Conservation (phyloP, 345 rosid genomes). For the Mercurialis annua region DNA sequence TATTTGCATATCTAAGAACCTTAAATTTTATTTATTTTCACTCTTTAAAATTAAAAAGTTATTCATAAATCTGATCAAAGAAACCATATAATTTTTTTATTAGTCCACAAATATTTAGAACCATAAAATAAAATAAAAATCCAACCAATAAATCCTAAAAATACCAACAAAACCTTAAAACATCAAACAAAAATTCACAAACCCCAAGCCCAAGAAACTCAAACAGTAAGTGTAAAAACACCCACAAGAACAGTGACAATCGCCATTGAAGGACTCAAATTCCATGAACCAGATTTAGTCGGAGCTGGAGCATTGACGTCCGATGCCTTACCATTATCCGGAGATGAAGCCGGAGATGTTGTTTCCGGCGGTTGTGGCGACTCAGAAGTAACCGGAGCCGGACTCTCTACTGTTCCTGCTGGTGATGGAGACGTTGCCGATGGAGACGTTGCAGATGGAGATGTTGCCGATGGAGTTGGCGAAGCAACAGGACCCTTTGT, state of each 20-base stretch:
- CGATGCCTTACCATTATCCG: background rate
- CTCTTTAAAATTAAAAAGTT: too few species aligned
- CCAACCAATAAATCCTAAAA: background rate
- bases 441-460: background rate
- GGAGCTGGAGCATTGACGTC: background rate
- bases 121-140: background rate
- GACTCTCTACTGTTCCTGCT: too few species aligned
- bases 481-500: background rate
- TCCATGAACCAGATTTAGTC: background rate
- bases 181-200: background rate
- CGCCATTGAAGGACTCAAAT: background rate
- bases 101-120: too few species aligned
- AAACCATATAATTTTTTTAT: too few species aligned
- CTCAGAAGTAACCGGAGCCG: background rate
- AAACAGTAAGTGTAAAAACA: background rate
- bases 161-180: background rate
- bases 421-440: background rate
- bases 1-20: too few species aligned
- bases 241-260: background rate
- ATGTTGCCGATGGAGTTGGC: slow-evolving; percentile 10
- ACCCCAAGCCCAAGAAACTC: background rate
- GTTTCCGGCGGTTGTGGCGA: background rate
- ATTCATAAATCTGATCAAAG: too few species aligned
- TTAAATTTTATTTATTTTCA: too few species aligned
- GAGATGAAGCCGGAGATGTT: background rate